phyloP scores from a whole-genome alignment of 139 green algal species.

The Chlorella sp. region DNA sequence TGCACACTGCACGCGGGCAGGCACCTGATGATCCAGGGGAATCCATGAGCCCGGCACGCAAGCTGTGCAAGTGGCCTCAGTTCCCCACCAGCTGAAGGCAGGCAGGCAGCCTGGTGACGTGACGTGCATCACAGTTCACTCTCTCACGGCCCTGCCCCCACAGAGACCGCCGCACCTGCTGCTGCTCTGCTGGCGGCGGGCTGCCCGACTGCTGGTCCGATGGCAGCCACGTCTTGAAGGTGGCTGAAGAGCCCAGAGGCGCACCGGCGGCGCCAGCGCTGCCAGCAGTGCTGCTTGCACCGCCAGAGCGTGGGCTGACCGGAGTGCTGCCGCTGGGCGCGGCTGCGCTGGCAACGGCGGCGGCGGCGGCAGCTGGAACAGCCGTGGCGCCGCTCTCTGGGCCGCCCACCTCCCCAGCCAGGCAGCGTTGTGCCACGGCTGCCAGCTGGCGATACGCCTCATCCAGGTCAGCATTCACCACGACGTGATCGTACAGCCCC shows the following conservation, averaged over 20 bases:
- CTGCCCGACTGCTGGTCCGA: neutral
- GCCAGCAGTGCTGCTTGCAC: neutral
- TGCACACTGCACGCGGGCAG: no score
- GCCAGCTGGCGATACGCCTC: constrained; percentile 58
- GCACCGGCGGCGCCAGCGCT: neutral
- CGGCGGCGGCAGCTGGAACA: neutral
- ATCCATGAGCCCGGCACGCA: neutral
- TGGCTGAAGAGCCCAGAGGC: neutral
- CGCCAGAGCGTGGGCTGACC: neutral
- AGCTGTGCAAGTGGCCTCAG: no score
- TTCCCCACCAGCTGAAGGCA: no score
- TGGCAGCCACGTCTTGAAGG: constrained; percentile 25
- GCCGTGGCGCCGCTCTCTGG: neutral
- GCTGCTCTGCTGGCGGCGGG: neutral
- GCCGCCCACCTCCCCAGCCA: constrained; percentile 47
- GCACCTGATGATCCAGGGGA: neutral
- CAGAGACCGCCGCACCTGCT: neutral
- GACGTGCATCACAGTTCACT: neutral
- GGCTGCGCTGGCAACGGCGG: neutral
- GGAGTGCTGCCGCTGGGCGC: neutral
- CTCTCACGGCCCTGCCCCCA: neutral
- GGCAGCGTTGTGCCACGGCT: constrained; percentile 44
- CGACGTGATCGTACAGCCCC: constrained; percentile 76
- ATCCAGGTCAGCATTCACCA: constrained; percentile 83
- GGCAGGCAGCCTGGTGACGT: neutral